Evolutionary conservation across 2,329 filamentous ascomycete species (phyloP).

Genomic region (Pseudocercospora macadamiae): DNA sequence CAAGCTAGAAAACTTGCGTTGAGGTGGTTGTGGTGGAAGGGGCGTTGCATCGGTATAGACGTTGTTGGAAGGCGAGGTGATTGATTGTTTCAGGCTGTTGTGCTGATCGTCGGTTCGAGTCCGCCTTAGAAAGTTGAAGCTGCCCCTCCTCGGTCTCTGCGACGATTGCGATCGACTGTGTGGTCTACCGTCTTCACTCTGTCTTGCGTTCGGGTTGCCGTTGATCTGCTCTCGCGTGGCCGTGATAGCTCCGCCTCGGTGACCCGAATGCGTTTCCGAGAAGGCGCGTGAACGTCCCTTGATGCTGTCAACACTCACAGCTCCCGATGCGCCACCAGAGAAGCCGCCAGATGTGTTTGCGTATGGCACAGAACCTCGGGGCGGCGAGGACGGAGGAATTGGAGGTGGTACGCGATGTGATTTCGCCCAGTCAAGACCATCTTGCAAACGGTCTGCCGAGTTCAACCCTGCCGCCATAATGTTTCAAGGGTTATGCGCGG

Average conservation of each 20-base stretch:
- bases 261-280: background rate
- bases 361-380: background rate
- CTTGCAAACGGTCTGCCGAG: slow-evolving; percentile 24
- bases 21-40: background rate
- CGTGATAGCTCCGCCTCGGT: background rate
- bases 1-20: background rate
- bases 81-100: background rate
- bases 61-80: background rate
- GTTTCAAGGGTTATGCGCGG: slow-evolving; percentile 17
- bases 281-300: background rate
- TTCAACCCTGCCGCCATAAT: slow-evolving; percentile 29
- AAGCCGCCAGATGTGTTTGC: background rate
- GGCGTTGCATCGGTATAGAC: slow-evolving; percentile 6
- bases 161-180: slow-evolving; percentile 13
- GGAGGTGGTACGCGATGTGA: slow-evolving; percentile 29
- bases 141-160: slow-evolving; percentile 9
- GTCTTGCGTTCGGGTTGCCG: background rate
- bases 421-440: slow-evolving; percentile 28
- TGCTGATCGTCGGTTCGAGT: slow-evolving; percentile 5
- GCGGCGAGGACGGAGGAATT: slow-evolving; percentile 15
- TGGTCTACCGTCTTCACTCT: slow-evolving; percentile 1
- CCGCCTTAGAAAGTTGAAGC: slow-evolving; percentile 13
- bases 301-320: background rate
- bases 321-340: background rate
- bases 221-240: slow-evolving; percentile 5